A percentile compares a stretch with the other conserved stretches of the same genome.
phyloP scores from a whole-genome alignment of 1,284 basidiomycete species.

The Athelia sp. region DNA sequence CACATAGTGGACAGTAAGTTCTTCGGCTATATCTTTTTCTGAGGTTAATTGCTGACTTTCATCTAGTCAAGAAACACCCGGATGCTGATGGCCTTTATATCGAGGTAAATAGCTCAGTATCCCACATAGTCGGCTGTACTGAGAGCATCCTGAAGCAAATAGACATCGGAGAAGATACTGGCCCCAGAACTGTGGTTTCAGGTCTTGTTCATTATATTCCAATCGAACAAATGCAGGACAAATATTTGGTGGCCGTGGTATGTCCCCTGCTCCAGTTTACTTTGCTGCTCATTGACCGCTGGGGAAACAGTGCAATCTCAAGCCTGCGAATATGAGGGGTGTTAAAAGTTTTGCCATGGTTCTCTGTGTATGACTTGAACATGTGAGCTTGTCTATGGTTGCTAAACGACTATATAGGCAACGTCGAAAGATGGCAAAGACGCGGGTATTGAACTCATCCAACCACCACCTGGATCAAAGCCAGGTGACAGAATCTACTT shows the following conservation, averaged over 20 bases:
- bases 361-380: constrained; percentile 60
- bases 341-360: constrained; percentile 98
- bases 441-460: constrained; percentile 85
- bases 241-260: constrained; percentile 83
- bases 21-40: neutral
- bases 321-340: constrained; percentile 93
- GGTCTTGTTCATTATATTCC: constrained; percentile 94
- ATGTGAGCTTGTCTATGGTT: neutral
- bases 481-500: constrained; percentile 93
- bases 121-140: constrained; percentile 4
- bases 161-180: constrained; percentile 89
- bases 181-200: constrained; percentile 90
- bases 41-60: constrained; percentile 2
- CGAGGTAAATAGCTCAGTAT: constrained; percentile 47
- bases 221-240: constrained; percentile 88
- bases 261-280: constrained; percentile 22
- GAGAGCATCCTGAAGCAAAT: constrained; percentile 63
- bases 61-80: constrained; percentile 84
- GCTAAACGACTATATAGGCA: constrained; percentile 46
- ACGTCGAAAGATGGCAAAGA: constrained; percentile 87
- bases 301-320: constrained; percentile 75
- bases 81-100: constrained; percentile 92
- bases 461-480: constrained; percentile 81
- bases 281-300: constrained; percentile 1
- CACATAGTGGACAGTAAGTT: constrained; percentile 84